Evolutionary conservation across 2,329 filamentous ascomycete species (phyloP).

Genomic region (Cercospora citrullina): DNA sequence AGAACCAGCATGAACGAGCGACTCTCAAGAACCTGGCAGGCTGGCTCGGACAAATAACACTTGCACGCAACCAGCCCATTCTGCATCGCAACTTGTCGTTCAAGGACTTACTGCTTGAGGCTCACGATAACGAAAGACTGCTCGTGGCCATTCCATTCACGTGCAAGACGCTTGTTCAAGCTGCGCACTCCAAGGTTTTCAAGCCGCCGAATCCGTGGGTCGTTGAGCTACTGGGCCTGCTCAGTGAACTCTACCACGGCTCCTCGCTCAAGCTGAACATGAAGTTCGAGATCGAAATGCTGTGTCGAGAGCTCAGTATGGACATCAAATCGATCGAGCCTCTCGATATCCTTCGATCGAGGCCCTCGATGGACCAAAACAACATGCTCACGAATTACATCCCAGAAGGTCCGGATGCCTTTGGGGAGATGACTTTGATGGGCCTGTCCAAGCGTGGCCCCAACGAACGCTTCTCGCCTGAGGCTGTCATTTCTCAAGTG

Average conservation of each 20-base stretch:
- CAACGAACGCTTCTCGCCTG: slow-evolving; percentile 72
- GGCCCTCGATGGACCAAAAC: slow-evolving; percentile 48
- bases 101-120: slow-evolving; percentile 91
- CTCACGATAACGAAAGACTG: slow-evolving; percentile 86
- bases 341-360: slow-evolving; percentile 79
- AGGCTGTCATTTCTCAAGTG: slow-evolving; percentile 74
- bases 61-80: slow-evolving; percentile 92
- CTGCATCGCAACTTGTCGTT: slow-evolving; percentile 96
- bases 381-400: slow-evolving; percentile 42
- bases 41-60: slow-evolving; percentile 90
- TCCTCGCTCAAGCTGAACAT: slow-evolving; percentile 93
- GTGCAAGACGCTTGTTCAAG: slow-evolving; percentile 90
- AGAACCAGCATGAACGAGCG: slow-evolving; percentile 77
- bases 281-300: slow-evolving; percentile 97
- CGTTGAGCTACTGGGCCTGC: slow-evolving; percentile 88
- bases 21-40: slow-evolving; percentile 90
- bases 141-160: slow-evolving; percentile 95
- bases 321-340: slow-evolving; percentile 91
- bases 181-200: slow-evolving; percentile 82
- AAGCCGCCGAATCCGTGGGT: slow-evolving; percentile 95
- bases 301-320: slow-evolving; percentile 89
- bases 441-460: slow-evolving; percentile 63
- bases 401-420: slow-evolving; percentile 64
- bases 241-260: slow-evolving; percentile 91
- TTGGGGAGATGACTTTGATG: slow-evolving; percentile 75